Percentiles rank a stretch among this genome's conserved stretches.
Evolutionary conservation across 2,329 filamentous ascomycete genomes (phyloP).

Genomic region (Xylariales sp.): DNA sequence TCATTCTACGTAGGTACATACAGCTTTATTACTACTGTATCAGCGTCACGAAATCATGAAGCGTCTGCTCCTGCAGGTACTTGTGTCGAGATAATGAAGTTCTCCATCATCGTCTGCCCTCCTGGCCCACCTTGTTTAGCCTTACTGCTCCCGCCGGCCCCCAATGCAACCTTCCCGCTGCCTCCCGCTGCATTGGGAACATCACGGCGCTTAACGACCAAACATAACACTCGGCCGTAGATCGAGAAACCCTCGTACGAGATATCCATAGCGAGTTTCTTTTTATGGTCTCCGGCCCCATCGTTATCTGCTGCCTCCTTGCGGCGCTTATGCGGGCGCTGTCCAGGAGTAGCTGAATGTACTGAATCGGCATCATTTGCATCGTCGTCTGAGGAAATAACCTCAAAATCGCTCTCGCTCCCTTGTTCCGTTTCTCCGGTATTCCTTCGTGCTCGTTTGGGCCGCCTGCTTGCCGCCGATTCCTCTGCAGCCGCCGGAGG

Average conservation of each 20-base stretch:
- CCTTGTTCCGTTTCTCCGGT: constrained; percentile 16
- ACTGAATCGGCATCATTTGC: constrained; percentile 23
- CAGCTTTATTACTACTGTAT: too few species aligned
- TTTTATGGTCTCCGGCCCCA: constrained; percentile 69
- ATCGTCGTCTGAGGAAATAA: constrained; percentile 33
- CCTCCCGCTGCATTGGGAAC: constrained; percentile 38
- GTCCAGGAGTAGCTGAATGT: constrained; percentile 24
- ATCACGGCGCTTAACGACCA: constrained; percentile 77
- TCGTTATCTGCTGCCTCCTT: constrained; percentile 31
- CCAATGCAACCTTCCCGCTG: constrained; percentile 21
- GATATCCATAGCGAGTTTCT: constrained; percentile 82
- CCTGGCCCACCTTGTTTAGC: constrained; percentile 29
- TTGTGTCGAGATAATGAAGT: constrained; percentile 80
- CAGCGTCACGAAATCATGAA: too few species aligned
- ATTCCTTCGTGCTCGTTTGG: constrained; percentile 27
- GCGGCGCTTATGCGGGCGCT: constrained; percentile 42
- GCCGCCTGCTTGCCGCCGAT: constrained; percentile 21
- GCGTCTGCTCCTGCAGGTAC: constrained; percentile 39
- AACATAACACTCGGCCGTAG: constrained; percentile 85
- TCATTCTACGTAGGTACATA: too few species aligned
- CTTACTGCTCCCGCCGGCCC: constrained; percentile 24
- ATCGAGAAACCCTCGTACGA: constrained; percentile 95
- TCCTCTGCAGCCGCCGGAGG: constrained; percentile 24
- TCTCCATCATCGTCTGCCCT: constrained; percentile 72
- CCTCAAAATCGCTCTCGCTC: constrained; percentile 26